Conservation (phyloP, 2,329 filamentous ascomycete species). For the Trichoderma hamatum region DNA sequence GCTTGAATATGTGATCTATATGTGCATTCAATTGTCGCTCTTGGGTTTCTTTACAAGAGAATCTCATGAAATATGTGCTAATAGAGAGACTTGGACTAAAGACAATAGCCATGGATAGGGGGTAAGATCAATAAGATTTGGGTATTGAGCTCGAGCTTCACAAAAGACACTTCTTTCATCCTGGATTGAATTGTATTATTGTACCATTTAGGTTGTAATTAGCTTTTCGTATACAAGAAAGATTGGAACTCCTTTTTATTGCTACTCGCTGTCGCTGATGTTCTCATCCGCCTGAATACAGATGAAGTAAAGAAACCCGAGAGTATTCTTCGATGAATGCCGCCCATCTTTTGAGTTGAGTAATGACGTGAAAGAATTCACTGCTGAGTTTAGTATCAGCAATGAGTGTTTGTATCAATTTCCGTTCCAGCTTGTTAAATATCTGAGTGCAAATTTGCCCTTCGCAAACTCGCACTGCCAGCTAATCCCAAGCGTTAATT, state of each 20-base stretch:
- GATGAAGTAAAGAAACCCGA: neutral
- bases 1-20: too few species aligned
- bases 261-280: neutral
- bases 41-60: too few species aligned
- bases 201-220: neutral
- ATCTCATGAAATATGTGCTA: too few species aligned
- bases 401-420: neutral
- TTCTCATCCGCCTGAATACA: neutral
- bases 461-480: neutral
- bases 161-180: neutral
- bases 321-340: neutral
- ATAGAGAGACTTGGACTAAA: too few species aligned
- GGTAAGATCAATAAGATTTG: neutral
- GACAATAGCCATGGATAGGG: too few species aligned
- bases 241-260: neutral
- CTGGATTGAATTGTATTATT: neutral
- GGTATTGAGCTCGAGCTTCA: neutral
- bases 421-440: neutral
- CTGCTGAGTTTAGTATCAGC: too few species aligned
- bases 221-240: neutral
- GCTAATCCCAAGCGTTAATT: too few species aligned
- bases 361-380: neutral
- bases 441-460: neutral
- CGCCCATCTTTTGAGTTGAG: neutral
- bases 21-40: too few species aligned